Conservation (phyloP, 1,139 yeast species). For the Debaryomyces sp. region DNA sequence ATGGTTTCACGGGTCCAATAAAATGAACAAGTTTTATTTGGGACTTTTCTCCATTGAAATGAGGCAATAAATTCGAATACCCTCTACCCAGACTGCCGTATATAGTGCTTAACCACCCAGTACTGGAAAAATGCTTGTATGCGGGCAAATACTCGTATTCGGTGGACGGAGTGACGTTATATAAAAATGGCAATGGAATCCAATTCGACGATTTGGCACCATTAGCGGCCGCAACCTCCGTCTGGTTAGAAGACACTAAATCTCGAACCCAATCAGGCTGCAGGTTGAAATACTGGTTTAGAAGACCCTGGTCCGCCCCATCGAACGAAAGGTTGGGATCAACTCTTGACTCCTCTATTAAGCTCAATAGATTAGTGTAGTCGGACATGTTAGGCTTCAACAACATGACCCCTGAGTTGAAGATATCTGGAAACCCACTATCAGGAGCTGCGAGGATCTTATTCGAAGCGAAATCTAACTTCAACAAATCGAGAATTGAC, state of each 20-base stretch:
- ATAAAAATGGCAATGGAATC: slow-evolving; percentile 76
- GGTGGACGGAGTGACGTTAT: slow-evolving; percentile 83
- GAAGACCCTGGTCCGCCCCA: slow-evolving; percentile 94
- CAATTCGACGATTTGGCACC: slow-evolving; percentile 41
- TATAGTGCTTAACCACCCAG: slow-evolving; percentile 15
- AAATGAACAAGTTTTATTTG: slow-evolving; percentile 71
- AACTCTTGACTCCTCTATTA: slow-evolving; percentile 25
- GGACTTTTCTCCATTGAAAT: slow-evolving; percentile 22
- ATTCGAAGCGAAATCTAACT: slow-evolving; percentile 33
- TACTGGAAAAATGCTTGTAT: slow-evolving; percentile 52
- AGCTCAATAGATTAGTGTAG: slow-evolving; percentile 45
- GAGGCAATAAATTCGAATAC: slow-evolving; percentile 28
- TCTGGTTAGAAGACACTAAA: slow-evolving; percentile 11
- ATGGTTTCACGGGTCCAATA: slow-evolving; percentile 83
- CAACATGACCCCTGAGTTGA: slow-evolving; percentile 85
- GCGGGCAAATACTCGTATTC: slow-evolving; percentile 89
- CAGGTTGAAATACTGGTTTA: slow-evolving; percentile 75
- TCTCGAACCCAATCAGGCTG: slow-evolving; percentile 47
- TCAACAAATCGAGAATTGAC: slow-evolving; percentile 36
- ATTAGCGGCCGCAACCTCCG: slow-evolving; percentile 11
- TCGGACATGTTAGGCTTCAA: slow-evolving; percentile 57
- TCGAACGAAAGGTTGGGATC: slow-evolving; percentile 62
- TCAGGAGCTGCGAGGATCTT: slow-evolving; percentile 82
- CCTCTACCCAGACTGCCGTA: slow-evolving; percentile 22
- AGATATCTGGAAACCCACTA: slow-evolving; percentile 93